phyloP scores from a whole-genome alignment of 352 stramenopile genomes.

The Globisporangium megalacanthum region DNA sequence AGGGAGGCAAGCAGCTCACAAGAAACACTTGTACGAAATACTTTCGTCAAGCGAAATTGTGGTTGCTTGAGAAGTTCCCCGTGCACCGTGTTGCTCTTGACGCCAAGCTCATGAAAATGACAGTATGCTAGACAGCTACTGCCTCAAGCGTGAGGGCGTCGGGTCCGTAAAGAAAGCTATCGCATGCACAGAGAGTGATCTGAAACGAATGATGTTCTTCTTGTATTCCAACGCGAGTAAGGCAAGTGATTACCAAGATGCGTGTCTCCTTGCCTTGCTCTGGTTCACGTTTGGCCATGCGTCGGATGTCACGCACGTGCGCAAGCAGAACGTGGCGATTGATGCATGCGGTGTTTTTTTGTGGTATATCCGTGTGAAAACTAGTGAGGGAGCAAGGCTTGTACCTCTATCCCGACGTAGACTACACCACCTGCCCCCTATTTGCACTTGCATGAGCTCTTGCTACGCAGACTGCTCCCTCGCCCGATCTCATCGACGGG shows the following conservation, averaged over 20 bases:
- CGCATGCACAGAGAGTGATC: no score
- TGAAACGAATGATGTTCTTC: not conserved
- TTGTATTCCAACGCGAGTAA: not conserved
- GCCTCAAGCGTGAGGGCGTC: not conserved
- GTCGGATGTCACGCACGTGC: not conserved
- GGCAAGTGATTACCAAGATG: not conserved
- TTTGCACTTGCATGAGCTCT: not conserved
- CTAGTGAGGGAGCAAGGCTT: not conserved
- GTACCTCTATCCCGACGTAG: not conserved
- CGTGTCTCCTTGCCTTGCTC: not conserved
- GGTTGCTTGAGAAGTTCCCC: not conserved
- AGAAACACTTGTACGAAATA: not conserved
- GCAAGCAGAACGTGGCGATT: not conserved
- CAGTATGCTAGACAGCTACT: not conserved
- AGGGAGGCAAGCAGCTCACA: not conserved
- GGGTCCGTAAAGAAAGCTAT: not conserved
- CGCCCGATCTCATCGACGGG: not conserved
- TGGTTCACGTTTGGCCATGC: not conserved
- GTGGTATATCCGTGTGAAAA: not conserved
- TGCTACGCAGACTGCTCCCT: not conserved
- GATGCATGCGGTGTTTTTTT: not conserved
- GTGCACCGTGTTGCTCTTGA: not conserved
- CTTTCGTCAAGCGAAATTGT: not conserved
- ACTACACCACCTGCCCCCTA: conserved; percentile 1
- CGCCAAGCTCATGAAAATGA: not conserved